Percentiles rank a stretch among this genome's conserved stretches.
These are phyloP conservation scores for Boletus pseudo-olivaceus DNA, from an alignment of 768 basidiomycete genomes.

Conservation along the genomic window DNA sequence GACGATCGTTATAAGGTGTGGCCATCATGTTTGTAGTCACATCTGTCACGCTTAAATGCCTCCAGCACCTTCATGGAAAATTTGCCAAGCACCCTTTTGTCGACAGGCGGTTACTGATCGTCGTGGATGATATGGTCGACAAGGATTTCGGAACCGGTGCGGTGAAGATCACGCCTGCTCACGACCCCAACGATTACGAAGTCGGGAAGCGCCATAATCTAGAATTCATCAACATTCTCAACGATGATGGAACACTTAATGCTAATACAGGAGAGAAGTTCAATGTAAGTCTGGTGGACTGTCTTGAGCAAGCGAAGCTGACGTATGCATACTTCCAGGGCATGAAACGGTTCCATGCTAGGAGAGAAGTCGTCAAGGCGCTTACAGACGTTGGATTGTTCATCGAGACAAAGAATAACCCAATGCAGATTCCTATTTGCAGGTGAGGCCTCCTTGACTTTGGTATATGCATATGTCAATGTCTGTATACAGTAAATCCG, in stretches of 20 bases:
- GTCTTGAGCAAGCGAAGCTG: neutral
- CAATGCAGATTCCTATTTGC: slow-evolving; percentile 97
- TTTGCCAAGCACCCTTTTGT: slow-evolving; percentile 89
- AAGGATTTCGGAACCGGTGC: slow-evolving; percentile 98
- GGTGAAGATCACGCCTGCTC: slow-evolving; percentile 98
- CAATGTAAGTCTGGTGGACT: slow-evolving; percentile 41
- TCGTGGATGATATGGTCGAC: slow-evolving; percentile 85
- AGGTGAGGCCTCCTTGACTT: slow-evolving; percentile 39
- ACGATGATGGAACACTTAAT: slow-evolving; percentile 96
- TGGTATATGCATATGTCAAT: neutral
- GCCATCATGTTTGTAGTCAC: neutral
- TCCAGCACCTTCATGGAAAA: slow-evolving; percentile 88
- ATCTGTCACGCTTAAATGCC: neutral
- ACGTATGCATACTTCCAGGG: slow-evolving; percentile 46
- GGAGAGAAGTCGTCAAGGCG: slow-evolving; percentile 77
- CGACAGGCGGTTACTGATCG: slow-evolving; percentile 79
- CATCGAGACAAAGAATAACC: slow-evolving; percentile 91
- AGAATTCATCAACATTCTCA: slow-evolving; percentile 90
- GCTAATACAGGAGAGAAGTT: slow-evolving; percentile 80
- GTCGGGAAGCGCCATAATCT: slow-evolving; percentile 85
- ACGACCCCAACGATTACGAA: slow-evolving; percentile 96
- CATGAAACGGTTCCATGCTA: slow-evolving; percentile 97
- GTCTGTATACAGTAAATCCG: slow-evolving; percentile 69
- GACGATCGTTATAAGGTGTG: slow-evolving; percentile 81
- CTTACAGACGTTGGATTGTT: slow-evolving; percentile 83